Conservation (phyloP, 441 rosid species). For the Cnidoscolus chayamansa region DNA sequence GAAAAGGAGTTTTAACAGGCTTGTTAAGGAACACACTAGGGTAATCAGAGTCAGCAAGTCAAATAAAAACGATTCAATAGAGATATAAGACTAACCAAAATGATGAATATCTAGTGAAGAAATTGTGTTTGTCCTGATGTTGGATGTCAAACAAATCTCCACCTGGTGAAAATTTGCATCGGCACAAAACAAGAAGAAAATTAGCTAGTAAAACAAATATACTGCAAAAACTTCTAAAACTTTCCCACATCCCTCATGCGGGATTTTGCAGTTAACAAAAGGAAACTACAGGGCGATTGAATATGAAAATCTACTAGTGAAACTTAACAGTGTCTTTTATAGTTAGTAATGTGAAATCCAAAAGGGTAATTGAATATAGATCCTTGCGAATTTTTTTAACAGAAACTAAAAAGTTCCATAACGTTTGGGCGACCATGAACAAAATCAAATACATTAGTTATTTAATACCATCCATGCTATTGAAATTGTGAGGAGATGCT, state of each 20-base stretch:
- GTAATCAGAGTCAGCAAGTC: background rate
- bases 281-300: background rate
- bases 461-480: background rate
- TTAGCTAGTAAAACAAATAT: background rate
- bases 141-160: constrained; percentile 93
- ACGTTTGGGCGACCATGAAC: background rate
- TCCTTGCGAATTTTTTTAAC: background rate
- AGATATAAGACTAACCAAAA: constrained; percentile 55
- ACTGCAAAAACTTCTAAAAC: background rate
- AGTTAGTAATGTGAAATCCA: background rate
- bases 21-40: background rate
- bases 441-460: background rate
- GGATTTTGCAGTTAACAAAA: background rate
- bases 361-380: background rate
- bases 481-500: background rate
- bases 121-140: constrained; percentile 70
- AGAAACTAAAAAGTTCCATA: background rate
- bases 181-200: background rate
- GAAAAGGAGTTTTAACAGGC: background rate
- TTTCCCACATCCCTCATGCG: background rate
- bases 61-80: background rate
- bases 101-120: constrained; percentile 83
- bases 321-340: background rate
- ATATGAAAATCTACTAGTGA: background rate
- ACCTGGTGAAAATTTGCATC: constrained; percentile 54